Conservation (phyloP, 2,329 filamentous ascomycete genomes). For the Penicillium vulpinum region DNA sequence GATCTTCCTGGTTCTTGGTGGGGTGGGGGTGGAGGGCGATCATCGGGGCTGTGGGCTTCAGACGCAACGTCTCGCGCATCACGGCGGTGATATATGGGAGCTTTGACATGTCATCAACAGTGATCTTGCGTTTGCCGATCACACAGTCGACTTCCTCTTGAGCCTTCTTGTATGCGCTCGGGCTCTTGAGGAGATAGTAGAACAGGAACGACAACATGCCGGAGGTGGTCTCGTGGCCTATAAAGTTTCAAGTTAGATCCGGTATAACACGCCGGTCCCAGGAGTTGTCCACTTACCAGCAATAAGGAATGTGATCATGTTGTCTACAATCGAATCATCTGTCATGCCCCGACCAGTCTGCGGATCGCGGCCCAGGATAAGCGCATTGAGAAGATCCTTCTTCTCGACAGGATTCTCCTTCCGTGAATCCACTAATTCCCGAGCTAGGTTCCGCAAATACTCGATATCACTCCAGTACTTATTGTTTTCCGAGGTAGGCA, state of each 20-base stretch:
- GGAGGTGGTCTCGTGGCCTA: constrained; percentile 69
- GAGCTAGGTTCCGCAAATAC: constrained; percentile 56
- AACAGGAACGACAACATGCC: constrained; percentile 66
- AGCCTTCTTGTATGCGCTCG: constrained; percentile 60
- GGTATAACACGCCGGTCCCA: not conserved
- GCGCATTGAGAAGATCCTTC: constrained; percentile 68
- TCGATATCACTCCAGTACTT: constrained; percentile 35
- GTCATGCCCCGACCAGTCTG: constrained; percentile 66
- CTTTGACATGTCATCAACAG: constrained; percentile 62
- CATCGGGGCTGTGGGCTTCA: constrained; percentile 59
- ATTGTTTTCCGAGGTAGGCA: constrained; percentile 41
- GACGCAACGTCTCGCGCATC: constrained; percentile 64
- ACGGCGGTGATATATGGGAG: constrained; percentile 66
- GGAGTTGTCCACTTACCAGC: constrained; percentile 46
- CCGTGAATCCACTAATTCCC: constrained; percentile 62
- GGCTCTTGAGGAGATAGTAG: constrained; percentile 64
- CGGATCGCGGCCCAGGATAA: constrained; percentile 67
- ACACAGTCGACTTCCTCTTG: constrained; percentile 69
- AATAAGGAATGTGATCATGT: constrained; percentile 72
- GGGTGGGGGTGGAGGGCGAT: constrained; percentile 55
- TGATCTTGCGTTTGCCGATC: constrained; percentile 59
- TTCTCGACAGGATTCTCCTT: constrained; percentile 56
- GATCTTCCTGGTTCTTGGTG: constrained; percentile 40
- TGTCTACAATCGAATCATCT: constrained; percentile 64
- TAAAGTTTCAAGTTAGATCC: constrained; percentile 1